phyloP scores from a whole-genome alignment of 129 eudicot genomes.

The Chrysanthemum seticuspe region DNA sequence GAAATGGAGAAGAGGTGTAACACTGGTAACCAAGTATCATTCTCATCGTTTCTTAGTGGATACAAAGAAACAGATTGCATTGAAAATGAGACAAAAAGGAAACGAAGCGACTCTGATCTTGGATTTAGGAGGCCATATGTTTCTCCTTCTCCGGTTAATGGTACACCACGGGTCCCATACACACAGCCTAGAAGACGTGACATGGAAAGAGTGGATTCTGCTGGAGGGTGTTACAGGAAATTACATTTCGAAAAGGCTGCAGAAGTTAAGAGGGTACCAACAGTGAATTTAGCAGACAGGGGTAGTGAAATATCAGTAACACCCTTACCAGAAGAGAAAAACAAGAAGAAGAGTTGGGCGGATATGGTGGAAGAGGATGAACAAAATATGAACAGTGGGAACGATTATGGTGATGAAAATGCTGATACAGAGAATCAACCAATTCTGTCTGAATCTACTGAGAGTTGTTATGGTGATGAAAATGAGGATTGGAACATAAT shows the following conservation, averaged over 20 bases:
- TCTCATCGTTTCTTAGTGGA: slow-evolving; percentile 36
- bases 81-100: slow-evolving; percentile 16
- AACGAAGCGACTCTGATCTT: slow-evolving; percentile 13
- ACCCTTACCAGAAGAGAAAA: slow-evolving; percentile 13
- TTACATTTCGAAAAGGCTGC: slow-evolving; percentile 39
- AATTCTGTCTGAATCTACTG: slow-evolving; percentile 19
- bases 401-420: slow-evolving; percentile 34
- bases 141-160: slow-evolving; percentile 32
- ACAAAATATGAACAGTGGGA: slow-evolving; percentile 27
- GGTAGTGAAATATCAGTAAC: slow-evolving; percentile 17
- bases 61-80: slow-evolving; percentile 23
- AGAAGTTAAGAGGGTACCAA: slow-evolving; percentile 7
- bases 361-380: slow-evolving; percentile 96
- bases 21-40: slow-evolving; percentile 23
- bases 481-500: slow-evolving; percentile 45
- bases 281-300: not conserved
- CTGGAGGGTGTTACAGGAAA: slow-evolving; percentile 44
- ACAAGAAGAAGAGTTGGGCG: slow-evolving; percentile 78
- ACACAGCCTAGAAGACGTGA: slow-evolving; percentile 54
- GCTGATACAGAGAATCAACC: slow-evolving; percentile 36
- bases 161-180: slow-evolving; percentile 40
- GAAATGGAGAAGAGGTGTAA: slow-evolving; percentile 38
- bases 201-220: slow-evolving; percentile 24
- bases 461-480: slow-evolving; percentile 38
- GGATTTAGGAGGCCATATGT: slow-evolving; percentile 23